A percentile compares a stretch with the other conserved stretches of the same genome.
Evolutionary conservation across 208 protist species (phyloP).

Genomic region (Wallacemonas collosoma): DNA sequence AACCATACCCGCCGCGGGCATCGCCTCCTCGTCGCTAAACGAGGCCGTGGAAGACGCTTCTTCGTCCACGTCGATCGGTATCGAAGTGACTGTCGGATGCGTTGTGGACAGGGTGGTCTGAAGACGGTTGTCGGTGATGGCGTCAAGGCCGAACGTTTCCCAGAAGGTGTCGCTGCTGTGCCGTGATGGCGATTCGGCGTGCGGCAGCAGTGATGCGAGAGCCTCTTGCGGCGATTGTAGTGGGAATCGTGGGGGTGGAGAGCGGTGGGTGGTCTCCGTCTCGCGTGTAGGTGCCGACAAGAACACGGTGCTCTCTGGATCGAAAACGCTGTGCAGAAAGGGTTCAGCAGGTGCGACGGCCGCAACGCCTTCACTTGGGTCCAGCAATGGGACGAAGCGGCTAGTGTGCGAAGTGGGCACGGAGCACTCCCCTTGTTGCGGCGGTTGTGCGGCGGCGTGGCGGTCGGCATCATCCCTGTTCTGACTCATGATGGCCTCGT

Average conservation of each 20-base stretch:
- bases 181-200: too few species aligned
- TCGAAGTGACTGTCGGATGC: slow-evolving; percentile 7
- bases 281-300: not conserved
- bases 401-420: not conserved
- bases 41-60: not conserved
- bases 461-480: too few species aligned
- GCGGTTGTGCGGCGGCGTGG: too few species aligned
- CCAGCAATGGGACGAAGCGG: not conserved
- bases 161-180: slow-evolving; percentile 25
- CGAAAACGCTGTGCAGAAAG: not conserved
- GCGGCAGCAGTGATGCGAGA: too few species aligned
- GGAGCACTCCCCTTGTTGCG: too few species aligned
- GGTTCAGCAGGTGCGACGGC: not conserved
- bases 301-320: not conserved
- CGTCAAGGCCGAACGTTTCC: slow-evolving; percentile 40
- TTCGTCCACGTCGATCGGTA: slow-evolving; percentile 23
- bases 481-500: too few species aligned
- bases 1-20: too few species aligned
- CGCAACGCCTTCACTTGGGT: not conserved
- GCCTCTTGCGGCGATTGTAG: too few species aligned
- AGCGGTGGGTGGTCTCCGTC: too few species aligned
- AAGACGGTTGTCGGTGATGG: slow-evolving; percentile 15
- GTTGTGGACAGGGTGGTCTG: not conserved
- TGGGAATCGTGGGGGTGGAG: too few species aligned
- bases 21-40: too few species aligned